phyloP scores from a whole-genome alignment of 305 asterid genomes.

The Ruellia speciosa region DNA sequence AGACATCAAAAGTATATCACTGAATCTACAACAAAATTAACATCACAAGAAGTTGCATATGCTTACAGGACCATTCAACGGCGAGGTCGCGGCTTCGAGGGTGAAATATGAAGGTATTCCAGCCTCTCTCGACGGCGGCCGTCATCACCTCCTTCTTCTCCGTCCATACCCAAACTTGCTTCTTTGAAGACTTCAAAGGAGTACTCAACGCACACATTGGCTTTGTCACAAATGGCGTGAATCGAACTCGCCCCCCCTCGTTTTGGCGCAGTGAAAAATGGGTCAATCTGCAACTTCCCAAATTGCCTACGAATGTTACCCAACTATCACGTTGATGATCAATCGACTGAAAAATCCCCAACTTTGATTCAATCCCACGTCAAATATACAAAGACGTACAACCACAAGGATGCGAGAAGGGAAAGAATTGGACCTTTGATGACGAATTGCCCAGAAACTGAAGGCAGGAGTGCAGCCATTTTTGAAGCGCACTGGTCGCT shows the following conservation, averaged over 20 bases:
- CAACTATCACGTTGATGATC: slow-evolving; percentile 15
- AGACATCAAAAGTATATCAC: not conserved
- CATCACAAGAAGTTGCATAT: not conserved
- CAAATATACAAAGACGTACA: slow-evolving; percentile 2
- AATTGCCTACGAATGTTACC: slow-evolving; percentile 32
- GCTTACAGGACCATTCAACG: slow-evolving; percentile 68
- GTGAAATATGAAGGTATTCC: slow-evolving; percentile 64
- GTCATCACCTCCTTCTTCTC: slow-evolving; percentile 81
- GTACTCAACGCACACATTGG: slow-evolving; percentile 26
- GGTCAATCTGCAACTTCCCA: slow-evolving; percentile 31
- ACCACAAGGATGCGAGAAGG: slow-evolving; percentile 11
- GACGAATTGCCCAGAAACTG: slow-evolving; percentile 26
- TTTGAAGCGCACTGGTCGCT: not conserved
- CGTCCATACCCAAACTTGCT: slow-evolving; percentile 81
- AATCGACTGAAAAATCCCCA: slow-evolving; percentile 5
- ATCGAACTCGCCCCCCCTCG: slow-evolving; percentile 17
- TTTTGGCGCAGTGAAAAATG: slow-evolving; percentile 16
- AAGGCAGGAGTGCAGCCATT: slow-evolving; percentile 29
- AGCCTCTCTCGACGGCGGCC: slow-evolving; percentile 77
- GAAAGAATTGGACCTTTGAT: slow-evolving; percentile 21
- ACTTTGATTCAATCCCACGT: slow-evolving; percentile 1
- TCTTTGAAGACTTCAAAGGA: slow-evolving; percentile 28
- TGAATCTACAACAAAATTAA: not conserved
- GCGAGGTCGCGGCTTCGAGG: slow-evolving; percentile 50
- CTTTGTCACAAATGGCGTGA: slow-evolving; percentile 16